phyloP scores from a whole-genome alignment of 345 rosid species.

The Eucalyptus marginata region DNA sequence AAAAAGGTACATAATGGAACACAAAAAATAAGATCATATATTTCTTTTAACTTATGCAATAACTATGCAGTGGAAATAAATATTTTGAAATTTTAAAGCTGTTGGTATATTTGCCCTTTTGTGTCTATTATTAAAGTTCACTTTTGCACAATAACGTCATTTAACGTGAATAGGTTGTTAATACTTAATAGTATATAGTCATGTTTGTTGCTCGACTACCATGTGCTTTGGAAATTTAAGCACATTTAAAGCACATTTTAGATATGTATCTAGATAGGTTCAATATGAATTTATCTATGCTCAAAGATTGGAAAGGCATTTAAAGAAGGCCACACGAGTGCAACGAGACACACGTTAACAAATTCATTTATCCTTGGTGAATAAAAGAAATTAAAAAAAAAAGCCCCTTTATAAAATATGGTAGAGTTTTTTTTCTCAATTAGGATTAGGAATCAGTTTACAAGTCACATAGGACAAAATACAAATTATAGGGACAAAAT shows the following conservation, averaged over 20 bases:
- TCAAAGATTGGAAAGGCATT: neutral
- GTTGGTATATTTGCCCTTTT: neutral
- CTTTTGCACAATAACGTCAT: neutral
- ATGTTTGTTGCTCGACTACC: neutral
- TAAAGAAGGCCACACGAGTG: neutral
- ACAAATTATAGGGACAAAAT: neutral
- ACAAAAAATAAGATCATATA: neutral
- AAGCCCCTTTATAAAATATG: neutral
- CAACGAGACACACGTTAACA: neutral
- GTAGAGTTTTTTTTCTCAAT: neutral
- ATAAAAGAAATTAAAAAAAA: neutral
- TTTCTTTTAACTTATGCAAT: neutral
- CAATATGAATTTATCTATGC: neutral
- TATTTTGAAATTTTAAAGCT: neutral
- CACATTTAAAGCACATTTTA: neutral
- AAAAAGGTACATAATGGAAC: neutral
- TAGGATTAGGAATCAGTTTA: fast-evolving
- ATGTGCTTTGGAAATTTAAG: neutral
- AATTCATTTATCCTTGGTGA: neutral
- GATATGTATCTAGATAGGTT: neutral
- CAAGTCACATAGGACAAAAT: fast-evolving
- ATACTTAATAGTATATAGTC: neutral
- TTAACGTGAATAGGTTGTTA: neutral
- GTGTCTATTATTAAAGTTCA: neutral
- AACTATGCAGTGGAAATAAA: neutral